A percentile compares a stretch with the other conserved stretches of the same genome.
Evolutionary conservation across 345 rosid species (phyloP).

Genomic region (Adansonia digitata): DNA sequence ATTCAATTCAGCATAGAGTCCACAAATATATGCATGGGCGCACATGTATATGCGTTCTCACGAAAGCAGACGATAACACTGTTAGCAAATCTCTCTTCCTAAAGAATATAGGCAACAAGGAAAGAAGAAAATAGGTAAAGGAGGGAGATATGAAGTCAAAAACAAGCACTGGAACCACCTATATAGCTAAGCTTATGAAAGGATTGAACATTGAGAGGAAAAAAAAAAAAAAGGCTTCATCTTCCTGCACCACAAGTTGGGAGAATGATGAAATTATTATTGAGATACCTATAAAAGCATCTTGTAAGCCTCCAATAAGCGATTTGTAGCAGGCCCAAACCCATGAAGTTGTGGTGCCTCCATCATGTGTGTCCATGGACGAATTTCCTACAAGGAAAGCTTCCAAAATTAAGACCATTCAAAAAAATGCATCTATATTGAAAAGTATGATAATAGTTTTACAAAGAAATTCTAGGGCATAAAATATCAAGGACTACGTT

Average conservation of each 20-base stretch:
- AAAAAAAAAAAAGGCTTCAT: background rate
- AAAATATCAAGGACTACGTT: background rate
- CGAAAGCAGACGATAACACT: background rate
- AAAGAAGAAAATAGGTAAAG: background rate
- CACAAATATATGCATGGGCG: background rate
- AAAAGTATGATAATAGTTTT: background rate
- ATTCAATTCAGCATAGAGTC: background rate
- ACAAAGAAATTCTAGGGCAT: background rate
- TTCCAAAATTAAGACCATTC: background rate
- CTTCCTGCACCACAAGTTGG: background rate
- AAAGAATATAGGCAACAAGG: background rate
- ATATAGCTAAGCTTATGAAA: background rate
- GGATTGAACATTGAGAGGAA: no score
- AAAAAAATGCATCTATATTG: background rate
- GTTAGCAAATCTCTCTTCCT: background rate
- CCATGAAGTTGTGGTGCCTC: slow-evolving; percentile 99
- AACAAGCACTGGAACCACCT: background rate
- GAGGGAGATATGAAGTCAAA: background rate
- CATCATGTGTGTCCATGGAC: slow-evolving; percentile 99
- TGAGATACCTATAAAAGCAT: slow-evolving; percentile 80
- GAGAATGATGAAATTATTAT: background rate
- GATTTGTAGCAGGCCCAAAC: slow-evolving; percentile 92
- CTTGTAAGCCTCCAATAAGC: slow-evolving; percentile 91
- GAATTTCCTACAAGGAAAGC: slow-evolving; percentile 59
- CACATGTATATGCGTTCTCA: background rate